These are phyloP conservation scores for Scheffersomyces insectosa DNA, from an alignment of 1,139 yeast species.

Conservation along the genomic window DNA sequence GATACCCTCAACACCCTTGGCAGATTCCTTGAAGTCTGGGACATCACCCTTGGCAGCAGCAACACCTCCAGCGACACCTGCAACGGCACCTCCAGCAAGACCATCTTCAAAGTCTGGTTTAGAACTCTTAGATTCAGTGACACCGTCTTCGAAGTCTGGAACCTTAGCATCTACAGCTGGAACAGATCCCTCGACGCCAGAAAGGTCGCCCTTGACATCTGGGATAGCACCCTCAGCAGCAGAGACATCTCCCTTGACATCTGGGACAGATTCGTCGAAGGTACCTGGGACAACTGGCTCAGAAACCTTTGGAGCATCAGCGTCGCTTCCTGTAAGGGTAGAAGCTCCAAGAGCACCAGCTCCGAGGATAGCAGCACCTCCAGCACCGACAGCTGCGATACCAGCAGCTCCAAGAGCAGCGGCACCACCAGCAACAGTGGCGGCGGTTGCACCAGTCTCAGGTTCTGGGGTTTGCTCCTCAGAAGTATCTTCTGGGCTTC, in stretches of 20 bases:
- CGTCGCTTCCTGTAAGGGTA: no score
- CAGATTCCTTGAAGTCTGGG: constrained; percentile 2
- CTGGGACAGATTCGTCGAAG: no score
- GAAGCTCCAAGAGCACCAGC: constrained; percentile 2
- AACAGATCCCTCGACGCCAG: no score
- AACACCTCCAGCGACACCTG: constrained; percentile 8
- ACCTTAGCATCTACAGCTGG: constrained; percentile 29
- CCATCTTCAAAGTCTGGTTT: constrained; percentile 3
- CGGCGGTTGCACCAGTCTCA: constrained; percentile 7
- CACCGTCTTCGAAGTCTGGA: no score
- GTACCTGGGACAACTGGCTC: no score
- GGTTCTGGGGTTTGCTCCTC: constrained; percentile 22
- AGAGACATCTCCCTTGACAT: constrained; percentile 68
- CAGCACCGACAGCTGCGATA: constrained; percentile 9
- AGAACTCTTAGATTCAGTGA: no score
- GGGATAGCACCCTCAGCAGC: constrained; percentile 67
- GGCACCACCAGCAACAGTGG: constrained; percentile 11
- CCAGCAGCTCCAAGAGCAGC: constrained; percentile 11
- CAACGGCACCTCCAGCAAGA: constrained; percentile 7
- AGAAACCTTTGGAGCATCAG: no score
- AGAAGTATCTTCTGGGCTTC: constrained; percentile 11
- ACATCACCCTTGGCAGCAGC: constrained; percentile 6
- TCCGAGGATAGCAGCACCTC: constrained; percentile 10
- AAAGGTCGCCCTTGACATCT: constrained; percentile 3
- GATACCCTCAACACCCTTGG: no score